Evolutionary conservation across 2,329 filamentous ascomycete genomes (phyloP), one percentile per base, ranked within the genome.

Genomic region (Neonectria hederae): DNA sequence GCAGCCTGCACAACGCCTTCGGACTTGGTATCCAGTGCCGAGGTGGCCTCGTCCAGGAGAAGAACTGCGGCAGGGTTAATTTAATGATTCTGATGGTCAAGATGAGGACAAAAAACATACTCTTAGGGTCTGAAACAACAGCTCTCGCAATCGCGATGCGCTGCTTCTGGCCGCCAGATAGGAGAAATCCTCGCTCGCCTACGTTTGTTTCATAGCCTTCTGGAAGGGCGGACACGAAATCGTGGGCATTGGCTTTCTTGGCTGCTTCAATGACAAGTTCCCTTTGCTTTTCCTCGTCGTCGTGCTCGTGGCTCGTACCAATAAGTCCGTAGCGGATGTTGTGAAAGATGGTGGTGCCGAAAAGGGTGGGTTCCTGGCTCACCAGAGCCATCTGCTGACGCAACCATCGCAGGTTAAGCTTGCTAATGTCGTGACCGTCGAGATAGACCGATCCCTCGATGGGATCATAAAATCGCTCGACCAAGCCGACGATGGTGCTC

Each of bases 81-180:
- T 62, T 3, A 9, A 24, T 38, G 42, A 42, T 22, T 4, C 1
- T 3, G 10, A 10, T 6, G 8, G 11, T 51, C n/a, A n/a, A 3
- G 14, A 13, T 8, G 14, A 38, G 35, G 13, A 1, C 6, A 22
- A 45, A 52, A 46, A 17, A 74, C 82, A 76, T 72, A 84, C 82
- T 90, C 81, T 94, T 97, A 0, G 95, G 95, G 72, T 97, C 92
- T 19, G 92, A 95, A 30, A 97, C 93, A 61, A 97, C 88, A 42
- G 94, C 94, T 74, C 94, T 87, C 8, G 95, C 94, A 78, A 98
- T 97, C 13, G 95, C 94, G 75, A 98, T 97, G 72, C 96, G 92
- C 80, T 98, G 96, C 79, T 97, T 97, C 80, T 99, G 96, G 38
- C 96, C 96, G 77, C 96, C 96, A 59, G 93, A 97, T 9, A 99